A percentile compares a stretch with the other conserved stretches of the same genome.
These are phyloP conservation scores for Rhodamnia rubescens DNA, from an alignment of 345 rosid genomes.

Conservation along the genomic window DNA sequence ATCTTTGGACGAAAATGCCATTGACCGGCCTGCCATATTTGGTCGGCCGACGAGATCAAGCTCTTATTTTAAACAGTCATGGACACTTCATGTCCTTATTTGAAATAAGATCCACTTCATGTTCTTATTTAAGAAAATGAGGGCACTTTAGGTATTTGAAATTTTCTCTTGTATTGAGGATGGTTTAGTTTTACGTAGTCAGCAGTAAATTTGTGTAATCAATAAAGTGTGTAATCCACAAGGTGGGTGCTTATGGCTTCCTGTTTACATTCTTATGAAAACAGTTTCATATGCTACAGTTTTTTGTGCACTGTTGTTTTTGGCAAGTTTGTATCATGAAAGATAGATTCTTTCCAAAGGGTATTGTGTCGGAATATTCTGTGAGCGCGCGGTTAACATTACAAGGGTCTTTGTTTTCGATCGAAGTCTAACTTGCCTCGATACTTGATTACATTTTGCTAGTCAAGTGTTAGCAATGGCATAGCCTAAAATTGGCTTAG, in stretches of 20 bases:
- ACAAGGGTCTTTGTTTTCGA: not conserved
- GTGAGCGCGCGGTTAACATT: not conserved
- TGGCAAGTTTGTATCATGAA: not conserved
- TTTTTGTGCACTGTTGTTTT: not conserved
- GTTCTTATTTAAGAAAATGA: too few relatives aligned
- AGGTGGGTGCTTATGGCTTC: not conserved
- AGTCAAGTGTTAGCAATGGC: too few relatives aligned
- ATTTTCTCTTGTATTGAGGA: conserved; percentile 11
- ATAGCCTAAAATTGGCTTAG: too few relatives aligned
- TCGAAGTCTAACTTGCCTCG: not conserved
- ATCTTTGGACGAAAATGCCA: too few relatives aligned
- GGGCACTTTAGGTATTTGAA: too few relatives aligned
- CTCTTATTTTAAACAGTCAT: too few relatives aligned
- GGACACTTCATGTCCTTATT: too few relatives aligned
- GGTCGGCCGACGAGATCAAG: too few relatives aligned
- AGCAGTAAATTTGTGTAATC: not conserved
- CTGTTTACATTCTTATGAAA: not conserved
- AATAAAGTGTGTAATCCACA: not conserved
- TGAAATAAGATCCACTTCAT: too few relatives aligned
- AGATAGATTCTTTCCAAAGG: not conserved
- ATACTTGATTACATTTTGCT: not conserved
- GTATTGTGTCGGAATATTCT: not conserved
- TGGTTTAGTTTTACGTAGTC: not conserved
- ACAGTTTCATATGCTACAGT: not conserved
- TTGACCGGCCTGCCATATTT: too few relatives aligned